Evolutionary conservation across 208 protist species (phyloP), one percentile per base, ranked within the genome.

Genomic region (Naegleria fowleri): DNA sequence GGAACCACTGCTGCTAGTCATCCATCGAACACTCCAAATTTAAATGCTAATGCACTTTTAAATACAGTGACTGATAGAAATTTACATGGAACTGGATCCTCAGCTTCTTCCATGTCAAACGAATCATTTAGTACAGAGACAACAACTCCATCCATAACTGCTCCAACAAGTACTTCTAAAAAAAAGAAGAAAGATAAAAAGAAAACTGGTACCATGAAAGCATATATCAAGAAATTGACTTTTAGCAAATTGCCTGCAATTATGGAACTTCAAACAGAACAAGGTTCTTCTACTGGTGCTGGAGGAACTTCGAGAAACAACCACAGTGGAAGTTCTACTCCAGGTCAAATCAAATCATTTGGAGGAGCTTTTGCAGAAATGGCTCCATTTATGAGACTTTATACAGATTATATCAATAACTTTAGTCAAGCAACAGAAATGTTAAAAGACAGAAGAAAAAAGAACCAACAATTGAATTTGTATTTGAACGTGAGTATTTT

Each of bases 391-490:
- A 88, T 88, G 85, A 88, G 40, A 88, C 33, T 88, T 15, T 88
- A 88, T 41, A 88, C 85, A n/a, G 85, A 58, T 4, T 88, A 88
- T 58, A 88, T 88, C 36, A 88, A 88, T 38, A 88, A 88, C n/a
- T 88, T 58, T 58, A 5, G 4, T 36, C 7, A 88, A 22, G 43
- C 43, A 33, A 16, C 33, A 22, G 22, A 22, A 22, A 58, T 88
- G 5, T 88, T 88, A 36, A 88, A 38, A 58, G 85, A 88, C 4
- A 40, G 39, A 33, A 48, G 85, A 58, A 88, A 88, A 19, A 58
- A 33, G 22, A 88, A 88, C 39, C 41, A 29, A 58, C 16, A 88
- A 2, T 88, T 88, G 33, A 13, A 88, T 38, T 38, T 22, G 6
- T 88, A 88, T 88, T 58, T 88, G 9, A 88, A 88, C 29, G 67